Evolutionary conservation across 2,329 filamentous ascomycete species (phyloP), one percentile per base, ranked within the genome.

Genomic region (Coleophoma eucalyptorum): DNA sequence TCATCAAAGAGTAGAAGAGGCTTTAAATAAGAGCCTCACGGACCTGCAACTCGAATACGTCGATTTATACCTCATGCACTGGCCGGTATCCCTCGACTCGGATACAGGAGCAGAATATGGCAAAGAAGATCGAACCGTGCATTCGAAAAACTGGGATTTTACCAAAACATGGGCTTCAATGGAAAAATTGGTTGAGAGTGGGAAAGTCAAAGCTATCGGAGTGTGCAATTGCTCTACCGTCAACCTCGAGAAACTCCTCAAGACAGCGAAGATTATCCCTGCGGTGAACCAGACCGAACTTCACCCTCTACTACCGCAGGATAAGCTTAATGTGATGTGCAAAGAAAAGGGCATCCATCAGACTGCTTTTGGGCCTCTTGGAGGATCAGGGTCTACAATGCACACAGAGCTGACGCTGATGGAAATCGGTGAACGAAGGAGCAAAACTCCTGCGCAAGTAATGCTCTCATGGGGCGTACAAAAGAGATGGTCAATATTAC

Each of bases 401-500:
- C 70, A 86, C 59, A 75, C 76, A 8, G 43, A 46, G 52, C 81
- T 79, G 66, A 74, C 79, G 3, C 57, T 79, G 80, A 52, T 82
- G 79, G 66, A 46, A 8, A 46, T 46, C 5, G 43, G 26, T 10
- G 16, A 46, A 13, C 15, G 16, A 33, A 34, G 18, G 43, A 21
- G 43, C 7, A 46, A 46, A 21, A 46, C 5, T 8, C 50, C 71
- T 92, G 63, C 71, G 93, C 57, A 74, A 83, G 62, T 94, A 88
- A 88, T 89, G 88, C 54, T 73, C 93, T 52, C 81, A n/a, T 46
- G 43, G 43, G 86, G 67, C 83, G 84, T 88, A 37, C 77, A 80
- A 50, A 79, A 89, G 65, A 88, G 86, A 52, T 89, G 84, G 73
- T 86, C 81, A 57, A 88, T 94, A 48, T 89, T 94, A 61, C 89